These are phyloP conservation scores for Cenococcum geophilum DNA, from an alignment of 495 filamentous ascomycete species.

Conservation along the genomic window DNA sequence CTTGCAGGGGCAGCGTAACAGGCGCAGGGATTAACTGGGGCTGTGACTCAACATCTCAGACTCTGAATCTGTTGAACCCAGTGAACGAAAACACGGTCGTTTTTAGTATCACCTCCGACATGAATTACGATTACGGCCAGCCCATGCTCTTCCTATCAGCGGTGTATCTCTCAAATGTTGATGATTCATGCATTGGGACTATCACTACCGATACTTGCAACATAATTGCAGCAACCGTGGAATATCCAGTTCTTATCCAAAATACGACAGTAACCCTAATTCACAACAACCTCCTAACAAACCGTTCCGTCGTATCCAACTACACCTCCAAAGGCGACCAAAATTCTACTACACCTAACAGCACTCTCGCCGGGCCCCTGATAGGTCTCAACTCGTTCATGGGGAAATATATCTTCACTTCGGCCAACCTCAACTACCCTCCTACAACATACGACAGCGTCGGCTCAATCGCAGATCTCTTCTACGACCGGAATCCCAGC, in stretches of 20 bases:
- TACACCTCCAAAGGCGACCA: constrained; percentile 15
- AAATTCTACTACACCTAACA: not conserved
- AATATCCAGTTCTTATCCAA: constrained; percentile 17
- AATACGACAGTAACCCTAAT: constrained; percentile 11
- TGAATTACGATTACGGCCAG: constrained; percentile 10
- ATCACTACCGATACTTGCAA: constrained; percentile 21
- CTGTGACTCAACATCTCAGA: constrained; percentile 3
- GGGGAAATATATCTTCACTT: not conserved
- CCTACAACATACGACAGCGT: not conserved
- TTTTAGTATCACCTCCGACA: constrained; percentile 13
- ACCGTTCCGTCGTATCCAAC: constrained; percentile 11
- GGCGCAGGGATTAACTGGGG: constrained; percentile 21
- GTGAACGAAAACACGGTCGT: constrained; percentile 6
- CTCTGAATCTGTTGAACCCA: constrained; percentile 8
- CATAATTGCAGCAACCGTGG: constrained; percentile 21
- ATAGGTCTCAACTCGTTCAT: not conserved
- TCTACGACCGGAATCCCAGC: not conserved
- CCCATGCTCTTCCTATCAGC: constrained; percentile 15
- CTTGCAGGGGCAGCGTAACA: constrained; percentile 8
- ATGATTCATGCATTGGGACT: constrained; percentile 11
- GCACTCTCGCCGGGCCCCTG: constrained; percentile 7
- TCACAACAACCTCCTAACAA: not conserved
- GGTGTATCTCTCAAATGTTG: constrained; percentile 12
- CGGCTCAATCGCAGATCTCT: not conserved
- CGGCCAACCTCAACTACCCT: not conserved